These are phyloP conservation scores for Ceratobasidium sp. DNA, from an alignment of 1,284 basidiomycete species.

Conservation along the genomic window DNA sequence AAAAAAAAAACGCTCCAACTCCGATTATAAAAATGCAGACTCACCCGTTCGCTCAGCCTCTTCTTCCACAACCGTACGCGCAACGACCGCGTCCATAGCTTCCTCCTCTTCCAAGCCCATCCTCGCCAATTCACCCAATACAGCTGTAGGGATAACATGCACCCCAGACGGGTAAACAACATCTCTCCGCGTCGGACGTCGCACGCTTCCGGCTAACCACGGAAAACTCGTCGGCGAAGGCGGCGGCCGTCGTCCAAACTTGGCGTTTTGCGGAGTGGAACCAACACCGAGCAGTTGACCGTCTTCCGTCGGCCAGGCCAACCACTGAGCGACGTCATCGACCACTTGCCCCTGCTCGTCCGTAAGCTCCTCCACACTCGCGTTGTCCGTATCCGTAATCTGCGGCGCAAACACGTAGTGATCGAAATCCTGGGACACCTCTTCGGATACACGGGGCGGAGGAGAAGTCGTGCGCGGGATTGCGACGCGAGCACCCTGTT, in stretches of 20 bases:
- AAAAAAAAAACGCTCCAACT: neutral
- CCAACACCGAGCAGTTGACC: neutral
- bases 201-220: constrained; percentile 34
- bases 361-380: constrained; percentile 11
- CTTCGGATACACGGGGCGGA: constrained; percentile 11
- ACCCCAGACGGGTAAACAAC: constrained; percentile 31
- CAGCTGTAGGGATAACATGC: constrained; percentile 32
- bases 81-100: constrained; percentile 1
- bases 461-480: constrained; percentile 17
- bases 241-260: constrained; percentile 21
- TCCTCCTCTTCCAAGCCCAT: constrained; percentile 20
- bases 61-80: constrained; percentile 15
- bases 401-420: constrained; percentile 25
- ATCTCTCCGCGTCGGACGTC: constrained; percentile 14
- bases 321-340: constrained; percentile 3
- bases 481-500: neutral
- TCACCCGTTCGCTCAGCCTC: constrained; percentile 10
- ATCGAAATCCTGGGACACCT: constrained; percentile 17
- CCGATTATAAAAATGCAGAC: neutral
- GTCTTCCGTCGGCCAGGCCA: constrained; percentile 6
- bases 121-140: constrained; percentile 18
- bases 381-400: constrained; percentile 23
- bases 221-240: constrained; percentile 40
- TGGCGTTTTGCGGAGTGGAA: neutral
- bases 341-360: neutral